phyloP scores from a whole-genome alignment of 2,329 filamentous ascomycete species.

The Sporothrix humicola region DNA sequence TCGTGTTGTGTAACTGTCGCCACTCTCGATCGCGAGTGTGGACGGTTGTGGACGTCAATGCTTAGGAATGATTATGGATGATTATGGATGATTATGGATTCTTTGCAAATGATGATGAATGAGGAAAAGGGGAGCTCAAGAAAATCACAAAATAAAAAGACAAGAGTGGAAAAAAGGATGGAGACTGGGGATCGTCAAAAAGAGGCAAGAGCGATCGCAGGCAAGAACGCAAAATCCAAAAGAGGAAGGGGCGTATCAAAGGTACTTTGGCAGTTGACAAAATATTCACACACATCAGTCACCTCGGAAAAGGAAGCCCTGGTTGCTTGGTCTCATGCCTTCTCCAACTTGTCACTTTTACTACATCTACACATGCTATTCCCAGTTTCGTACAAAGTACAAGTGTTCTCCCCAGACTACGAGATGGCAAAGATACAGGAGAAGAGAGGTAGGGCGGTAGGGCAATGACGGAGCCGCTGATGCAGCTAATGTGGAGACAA shows the following conservation, averaged over 20 bases:
- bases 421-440: neutral
- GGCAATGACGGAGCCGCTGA: too few relatives aligned
- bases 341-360: neutral
- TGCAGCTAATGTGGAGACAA: too few relatives aligned
- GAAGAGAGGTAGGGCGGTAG: too few relatives aligned
- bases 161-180: neutral
- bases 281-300: too few relatives aligned
- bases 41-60: neutral
- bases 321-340: neutral
- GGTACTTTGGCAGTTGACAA: conserved; percentile 1
- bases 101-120: neutral
- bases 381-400: too few relatives aligned
- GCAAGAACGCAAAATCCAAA: too few relatives aligned
- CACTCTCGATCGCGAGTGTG: neutral
- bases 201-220: too few relatives aligned
- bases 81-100: neutral
- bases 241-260: neutral
- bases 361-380: too few relatives aligned
- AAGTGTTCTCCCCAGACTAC: neutral
- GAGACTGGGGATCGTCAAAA: neutral
- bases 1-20: neutral
- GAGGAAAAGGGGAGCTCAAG: neutral
- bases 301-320: neutral
- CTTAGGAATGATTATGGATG: neutral
- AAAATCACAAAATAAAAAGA: neutral